Percentiles rank a stretch among this genome's conserved stretches.
phyloP scores from a whole-genome alignment of 495 filamentous ascomycete genomes.

The Terfezia boudieri region DNA sequence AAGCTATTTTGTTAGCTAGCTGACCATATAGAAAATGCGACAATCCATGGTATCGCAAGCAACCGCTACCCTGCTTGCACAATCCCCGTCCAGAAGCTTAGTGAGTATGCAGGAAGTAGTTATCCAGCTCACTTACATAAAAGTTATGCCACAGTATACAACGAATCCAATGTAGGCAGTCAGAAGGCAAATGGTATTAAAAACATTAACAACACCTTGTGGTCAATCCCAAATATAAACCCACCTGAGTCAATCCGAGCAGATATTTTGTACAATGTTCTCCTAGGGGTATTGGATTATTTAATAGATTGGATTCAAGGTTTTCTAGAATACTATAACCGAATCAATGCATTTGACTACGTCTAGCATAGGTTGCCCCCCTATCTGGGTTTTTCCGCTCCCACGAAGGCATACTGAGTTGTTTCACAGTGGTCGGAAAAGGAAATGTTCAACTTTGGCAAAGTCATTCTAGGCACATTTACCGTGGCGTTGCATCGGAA shows the following conservation, averaged over 20 bases:
- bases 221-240: background rate
- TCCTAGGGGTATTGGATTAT: background rate
- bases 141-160: background rate
- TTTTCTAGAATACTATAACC: too few relatives aligned
- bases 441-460: background rate
- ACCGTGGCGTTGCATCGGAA: too few relatives aligned
- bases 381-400: background rate
- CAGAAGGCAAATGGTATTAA: background rate
- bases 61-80: background rate
- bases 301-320: too few relatives aligned
- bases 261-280: background rate
- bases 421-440: background rate
- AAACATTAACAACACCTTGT: background rate
- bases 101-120: background rate
- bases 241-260: background rate
- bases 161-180: background rate
- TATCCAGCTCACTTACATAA: background rate
- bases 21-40: background rate
- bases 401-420: background rate
- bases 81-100: background rate
- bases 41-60: background rate
- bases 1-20: background rate
- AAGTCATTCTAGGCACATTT: too few relatives aligned
- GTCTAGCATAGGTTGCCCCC: background rate
- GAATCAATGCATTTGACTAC: too few relatives aligned